These are phyloP conservation scores for Phytophthora sansomeana DNA, from an alignment of 352 stramenopile species.

Conservation along the genomic window DNA sequence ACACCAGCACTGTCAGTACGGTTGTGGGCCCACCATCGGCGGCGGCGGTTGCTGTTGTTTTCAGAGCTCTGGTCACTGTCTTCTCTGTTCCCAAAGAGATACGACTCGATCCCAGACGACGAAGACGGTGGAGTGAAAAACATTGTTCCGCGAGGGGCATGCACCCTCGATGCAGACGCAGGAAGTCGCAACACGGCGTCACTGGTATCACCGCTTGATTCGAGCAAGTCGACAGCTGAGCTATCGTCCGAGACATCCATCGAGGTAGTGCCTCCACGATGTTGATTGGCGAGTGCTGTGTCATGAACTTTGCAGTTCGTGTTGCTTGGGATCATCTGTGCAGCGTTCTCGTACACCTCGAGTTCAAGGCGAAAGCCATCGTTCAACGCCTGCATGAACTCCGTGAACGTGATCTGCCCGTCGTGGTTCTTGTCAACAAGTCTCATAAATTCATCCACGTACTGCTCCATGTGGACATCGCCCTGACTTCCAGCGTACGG, in stretches of 20 bases:
- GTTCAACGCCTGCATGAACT: slow-evolving; percentile 85
- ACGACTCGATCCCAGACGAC: slow-evolving; percentile 27
- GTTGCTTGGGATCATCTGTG: slow-evolving; percentile 29
- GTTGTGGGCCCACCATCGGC: slow-evolving; percentile 21
- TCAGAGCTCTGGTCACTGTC: neutral
- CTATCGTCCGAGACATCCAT: slow-evolving; percentile 39
- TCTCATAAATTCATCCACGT: slow-evolving; percentile 81
- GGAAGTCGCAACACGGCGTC: slow-evolving; percentile 19
- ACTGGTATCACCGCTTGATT: slow-evolving; percentile 22
- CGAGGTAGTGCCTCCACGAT: slow-evolving; percentile 13
- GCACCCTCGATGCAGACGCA: neutral
- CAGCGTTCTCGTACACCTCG: slow-evolving; percentile 67
- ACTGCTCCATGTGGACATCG: slow-evolving; percentile 67
- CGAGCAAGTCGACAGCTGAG: slow-evolving; percentile 27
- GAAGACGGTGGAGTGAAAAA: slow-evolving; percentile 34
- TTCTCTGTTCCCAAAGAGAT: slow-evolving; percentile 19
- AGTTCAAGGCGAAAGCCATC: slow-evolving; percentile 76
- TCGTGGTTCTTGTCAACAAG: slow-evolving; percentile 75
- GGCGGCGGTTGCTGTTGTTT: slow-evolving; percentile 2
- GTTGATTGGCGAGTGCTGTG: neutral
- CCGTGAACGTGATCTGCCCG: slow-evolving; percentile 68
- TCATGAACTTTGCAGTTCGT: neutral
- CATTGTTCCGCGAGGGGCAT: slow-evolving; percentile 14
- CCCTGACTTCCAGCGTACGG: slow-evolving; percentile 54
- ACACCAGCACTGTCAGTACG: slow-evolving; percentile 33